phyloP scores from a whole-genome alignment of 2,329 filamentous ascomycete genomes.

The Whalleya microplaca region DNA sequence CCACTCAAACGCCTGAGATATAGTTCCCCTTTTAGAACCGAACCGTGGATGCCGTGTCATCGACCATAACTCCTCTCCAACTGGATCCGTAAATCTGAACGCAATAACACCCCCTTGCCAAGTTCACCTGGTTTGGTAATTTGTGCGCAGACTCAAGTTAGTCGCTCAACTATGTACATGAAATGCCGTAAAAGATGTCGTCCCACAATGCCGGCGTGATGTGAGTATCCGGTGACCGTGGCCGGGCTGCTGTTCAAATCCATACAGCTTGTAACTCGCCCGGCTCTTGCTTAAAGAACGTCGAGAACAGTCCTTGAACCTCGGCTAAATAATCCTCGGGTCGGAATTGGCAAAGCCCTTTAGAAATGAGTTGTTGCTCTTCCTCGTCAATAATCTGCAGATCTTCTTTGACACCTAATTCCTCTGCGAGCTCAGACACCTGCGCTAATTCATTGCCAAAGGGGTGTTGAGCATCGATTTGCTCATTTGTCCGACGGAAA shows the following conservation, averaged over 20 bases:
- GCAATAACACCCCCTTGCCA: constrained; percentile 7
- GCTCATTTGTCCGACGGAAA: constrained; percentile 35
- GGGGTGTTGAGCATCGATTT: constrained; percentile 52
- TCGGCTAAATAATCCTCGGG: constrained; percentile 85
- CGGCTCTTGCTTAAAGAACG: constrained; percentile 55
- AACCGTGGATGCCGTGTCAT: constrained; percentile 19
- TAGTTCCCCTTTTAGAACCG: constrained; percentile 16
- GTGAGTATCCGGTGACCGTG: constrained; percentile 6
- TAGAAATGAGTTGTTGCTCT: constrained; percentile 67
- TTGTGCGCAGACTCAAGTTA: constrained; percentile 21
- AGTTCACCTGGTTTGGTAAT: constrained; percentile 6
- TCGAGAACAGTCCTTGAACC: constrained; percentile 70
- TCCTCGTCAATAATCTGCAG: constrained; percentile 73
- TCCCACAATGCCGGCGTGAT: constrained; percentile 9
- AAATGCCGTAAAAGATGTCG: constrained; percentile 30
- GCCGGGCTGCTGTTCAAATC: constrained; percentile 45
- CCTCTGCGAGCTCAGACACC: constrained; percentile 90
- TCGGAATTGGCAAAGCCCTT: constrained; percentile 73
- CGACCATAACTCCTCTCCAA: constrained; percentile 20
- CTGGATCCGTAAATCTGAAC: constrained; percentile 21
- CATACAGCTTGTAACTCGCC: constrained; percentile 46
- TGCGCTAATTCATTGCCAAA: constrained; percentile 91
- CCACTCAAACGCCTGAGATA: constrained; percentile 24
- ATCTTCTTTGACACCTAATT: constrained; percentile 69
- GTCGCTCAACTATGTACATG: constrained; percentile 40